Conservation (phyloP, 1,139 yeast species). For the Waltiozyma sp. region DNA sequence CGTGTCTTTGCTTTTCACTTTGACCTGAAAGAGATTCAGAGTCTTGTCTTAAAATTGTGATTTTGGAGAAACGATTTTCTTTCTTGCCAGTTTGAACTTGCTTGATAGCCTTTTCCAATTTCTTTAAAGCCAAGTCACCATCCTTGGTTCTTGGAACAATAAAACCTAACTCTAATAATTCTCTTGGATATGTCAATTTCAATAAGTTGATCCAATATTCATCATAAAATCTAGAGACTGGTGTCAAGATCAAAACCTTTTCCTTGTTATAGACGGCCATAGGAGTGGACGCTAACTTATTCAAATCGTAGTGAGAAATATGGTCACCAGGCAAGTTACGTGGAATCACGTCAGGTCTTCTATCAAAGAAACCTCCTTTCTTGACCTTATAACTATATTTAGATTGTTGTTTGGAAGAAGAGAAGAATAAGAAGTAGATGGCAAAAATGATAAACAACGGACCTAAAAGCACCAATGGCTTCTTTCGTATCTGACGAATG, state of each 20-base stretch:
- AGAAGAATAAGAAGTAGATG: slow-evolving; percentile 32
- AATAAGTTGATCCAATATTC: slow-evolving; percentile 82
- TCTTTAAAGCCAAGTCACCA: slow-evolving; percentile 68
- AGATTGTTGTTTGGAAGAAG: slow-evolving; percentile 19
- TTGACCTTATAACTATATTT: slow-evolving; percentile 18
- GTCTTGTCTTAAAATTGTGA: slow-evolving; percentile 86
- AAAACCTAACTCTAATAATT: slow-evolving; percentile 77
- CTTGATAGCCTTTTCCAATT: slow-evolving; percentile 65
- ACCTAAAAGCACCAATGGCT: slow-evolving; percentile 35
- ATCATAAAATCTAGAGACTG: slow-evolving; percentile 75
- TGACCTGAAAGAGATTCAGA: slow-evolving; percentile 61
- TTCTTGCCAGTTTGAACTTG: slow-evolving; percentile 49
- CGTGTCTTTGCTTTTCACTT: slow-evolving; percentile 70
- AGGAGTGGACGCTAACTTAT: slow-evolving; percentile 58
- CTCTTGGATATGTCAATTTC: slow-evolving; percentile 70
- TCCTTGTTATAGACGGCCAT: slow-evolving; percentile 67
- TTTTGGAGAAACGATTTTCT: slow-evolving; percentile 56
- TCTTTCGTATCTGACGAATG: slow-evolving; percentile 49
- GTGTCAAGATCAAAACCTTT: slow-evolving; percentile 74
- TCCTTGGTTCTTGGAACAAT: slow-evolving; percentile 73
- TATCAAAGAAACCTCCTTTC: slow-evolving; percentile 17
- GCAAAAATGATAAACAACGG: slow-evolving; percentile 34
- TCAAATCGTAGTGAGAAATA: slow-evolving; percentile 76
- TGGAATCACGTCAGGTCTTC: slow-evolving; percentile 35
- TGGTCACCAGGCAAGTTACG: slow-evolving; percentile 63